Evolutionary conservation across 2,329 filamentous ascomycete genomes (phyloP).

Genomic region (Paracoccidioides brasiliensis): DNA sequence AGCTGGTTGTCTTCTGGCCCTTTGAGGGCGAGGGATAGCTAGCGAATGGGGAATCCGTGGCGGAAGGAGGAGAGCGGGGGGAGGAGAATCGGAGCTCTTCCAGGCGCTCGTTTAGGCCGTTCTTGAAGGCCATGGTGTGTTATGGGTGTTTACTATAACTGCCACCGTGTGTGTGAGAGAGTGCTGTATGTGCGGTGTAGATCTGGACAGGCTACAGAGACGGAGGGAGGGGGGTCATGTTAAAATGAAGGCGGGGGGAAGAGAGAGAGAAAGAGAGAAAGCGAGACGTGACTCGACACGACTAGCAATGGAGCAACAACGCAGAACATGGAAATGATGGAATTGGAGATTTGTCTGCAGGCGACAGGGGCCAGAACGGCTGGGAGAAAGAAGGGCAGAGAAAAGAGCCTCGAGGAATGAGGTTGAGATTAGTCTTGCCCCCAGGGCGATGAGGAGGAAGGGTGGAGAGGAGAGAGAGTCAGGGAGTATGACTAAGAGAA

Average conservation of each 20-base stretch:
- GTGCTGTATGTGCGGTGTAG: slow-evolving; percentile 9
- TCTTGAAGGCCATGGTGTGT: slow-evolving; percentile 48
- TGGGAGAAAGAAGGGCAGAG: background rate
- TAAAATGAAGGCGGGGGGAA: slow-evolving; percentile 9
- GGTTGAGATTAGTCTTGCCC: background rate
- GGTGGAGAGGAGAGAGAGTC: too few species aligned
- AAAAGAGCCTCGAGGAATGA: too few species aligned
- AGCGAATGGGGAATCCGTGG: slow-evolving; percentile 50
- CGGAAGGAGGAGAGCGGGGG: slow-evolving; percentile 65
- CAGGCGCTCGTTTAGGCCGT: slow-evolving; percentile 52
- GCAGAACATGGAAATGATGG: background rate
- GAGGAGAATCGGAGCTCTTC: slow-evolving; percentile 68
- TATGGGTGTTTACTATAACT: background rate
- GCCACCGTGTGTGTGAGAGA: background rate
- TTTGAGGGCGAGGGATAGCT: slow-evolving; percentile 62
- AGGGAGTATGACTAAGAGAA: too few species aligned
- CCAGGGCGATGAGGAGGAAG: background rate
- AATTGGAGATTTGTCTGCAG: background rate
- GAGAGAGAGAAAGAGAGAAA: background rate
- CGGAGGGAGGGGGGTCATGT: slow-evolving; percentile 16
- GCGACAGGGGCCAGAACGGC: background rate
- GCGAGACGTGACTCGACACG: too few species aligned
- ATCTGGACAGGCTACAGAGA: slow-evolving; percentile 2
- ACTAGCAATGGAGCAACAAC: background rate
- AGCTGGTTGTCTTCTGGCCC: slow-evolving; percentile 51